phyloP scores from a whole-genome alignment of 371 early-diverging fungal genomes.

The Circinella umbellata region DNA sequence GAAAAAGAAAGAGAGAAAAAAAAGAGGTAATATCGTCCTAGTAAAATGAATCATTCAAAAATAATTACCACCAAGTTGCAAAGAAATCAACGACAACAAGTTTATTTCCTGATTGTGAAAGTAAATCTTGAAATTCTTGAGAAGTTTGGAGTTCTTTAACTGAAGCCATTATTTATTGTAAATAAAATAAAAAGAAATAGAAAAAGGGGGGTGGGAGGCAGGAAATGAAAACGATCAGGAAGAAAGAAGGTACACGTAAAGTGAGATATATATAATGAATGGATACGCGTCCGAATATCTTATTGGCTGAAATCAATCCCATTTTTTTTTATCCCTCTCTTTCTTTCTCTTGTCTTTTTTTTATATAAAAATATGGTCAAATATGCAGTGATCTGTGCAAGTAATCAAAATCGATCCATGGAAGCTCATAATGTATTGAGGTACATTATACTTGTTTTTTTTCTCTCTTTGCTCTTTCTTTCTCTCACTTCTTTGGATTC shows the following conservation, averaged over 20 bases:
- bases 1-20: not conserved
- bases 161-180: slow-evolving; percentile 12
- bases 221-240: too few relatives aligned
- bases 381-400: slow-evolving; percentile 94
- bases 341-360: not conserved
- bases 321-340: not conserved
- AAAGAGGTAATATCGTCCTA: slow-evolving; percentile 10
- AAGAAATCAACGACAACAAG: slow-evolving; percentile 63
- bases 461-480: slow-evolving; percentile 9
- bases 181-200: too few relatives aligned
- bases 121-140: slow-evolving; percentile 38
- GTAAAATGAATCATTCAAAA: too few relatives aligned
- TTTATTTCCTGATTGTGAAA: slow-evolving; percentile 29
- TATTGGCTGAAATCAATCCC: not conserved
- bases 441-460: slow-evolving; percentile 35
- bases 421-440: slow-evolving; percentile 90
- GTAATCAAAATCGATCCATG: slow-evolving; percentile 98
- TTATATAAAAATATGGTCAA: slow-evolving; percentile 59
- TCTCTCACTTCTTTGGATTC: too few relatives aligned
- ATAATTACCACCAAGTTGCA: slow-evolving; percentile 55
- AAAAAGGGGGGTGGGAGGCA: too few relatives aligned
- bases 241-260: too few relatives aligned
- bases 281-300: not conserved
- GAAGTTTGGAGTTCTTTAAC: slow-evolving; percentile 22
- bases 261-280: too few relatives aligned